phyloP scores from a whole-genome alignment of 2,329 filamentous ascomycete species.

The Talaromyces islandicus region DNA sequence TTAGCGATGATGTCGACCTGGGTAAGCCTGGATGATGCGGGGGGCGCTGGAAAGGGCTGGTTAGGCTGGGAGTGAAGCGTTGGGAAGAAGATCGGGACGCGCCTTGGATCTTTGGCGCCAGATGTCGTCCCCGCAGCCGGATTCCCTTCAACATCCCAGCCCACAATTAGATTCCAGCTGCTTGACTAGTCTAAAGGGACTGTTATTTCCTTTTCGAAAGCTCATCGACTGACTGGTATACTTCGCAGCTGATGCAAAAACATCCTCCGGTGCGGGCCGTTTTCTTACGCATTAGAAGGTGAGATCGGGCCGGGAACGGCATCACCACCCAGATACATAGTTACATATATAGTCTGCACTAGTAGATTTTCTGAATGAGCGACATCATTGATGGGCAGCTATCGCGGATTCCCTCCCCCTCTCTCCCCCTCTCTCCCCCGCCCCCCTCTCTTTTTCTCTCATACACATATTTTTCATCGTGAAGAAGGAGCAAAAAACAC shows the following conservation, averaged over 20 bases:
- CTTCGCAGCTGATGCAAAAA: no score
- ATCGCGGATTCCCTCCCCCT: background rate
- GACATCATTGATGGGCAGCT: background rate
- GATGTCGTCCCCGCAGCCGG: background rate
- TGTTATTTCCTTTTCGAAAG: background rate
- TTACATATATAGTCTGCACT: background rate
- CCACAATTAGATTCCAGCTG: background rate
- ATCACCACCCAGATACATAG: background rate
- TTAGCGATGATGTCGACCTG: background rate
- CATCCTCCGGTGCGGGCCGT: background rate
- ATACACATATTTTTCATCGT: background rate
- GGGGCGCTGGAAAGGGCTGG: background rate
- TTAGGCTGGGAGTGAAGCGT: background rate
- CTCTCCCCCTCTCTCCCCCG: no score
- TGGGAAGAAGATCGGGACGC: background rate
- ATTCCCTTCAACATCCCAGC: background rate
- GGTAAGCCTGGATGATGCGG: background rate
- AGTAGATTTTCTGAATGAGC: background rate
- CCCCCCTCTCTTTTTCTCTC: no score
- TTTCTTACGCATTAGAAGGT: background rate
- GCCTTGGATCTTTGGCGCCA: background rate
- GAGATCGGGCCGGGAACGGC: background rate
- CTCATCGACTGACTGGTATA: background rate
- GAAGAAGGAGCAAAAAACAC: background rate
- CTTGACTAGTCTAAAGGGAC: background rate